Evolutionary conservation across 1,284 basidiomycete genomes (phyloP), one percentile per base, ranked within the genome.

Genomic region (Somion occarium): DNA sequence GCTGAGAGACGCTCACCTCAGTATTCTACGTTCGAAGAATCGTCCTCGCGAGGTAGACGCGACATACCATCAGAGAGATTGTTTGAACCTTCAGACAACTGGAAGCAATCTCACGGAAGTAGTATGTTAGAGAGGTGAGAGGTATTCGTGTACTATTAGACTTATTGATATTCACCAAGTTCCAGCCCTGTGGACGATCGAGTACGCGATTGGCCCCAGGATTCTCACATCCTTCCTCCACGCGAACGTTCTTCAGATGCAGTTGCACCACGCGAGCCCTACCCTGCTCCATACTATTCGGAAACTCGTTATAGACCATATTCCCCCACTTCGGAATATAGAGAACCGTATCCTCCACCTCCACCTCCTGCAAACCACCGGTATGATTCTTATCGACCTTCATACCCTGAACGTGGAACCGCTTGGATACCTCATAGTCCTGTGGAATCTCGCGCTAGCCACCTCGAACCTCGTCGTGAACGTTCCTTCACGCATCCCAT

Each of bases 51-150:
- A 41, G 58, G 64, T 12, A 59, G 65, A 49, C 73, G 72, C 50
- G 76, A 75, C 54, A 67, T 62, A 50, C 62, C 78, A 52, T 72
- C 79, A 22, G 73, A 77, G 53, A 72, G 82, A 54, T 77, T 82
- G 73, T 82, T 87, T 61, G 85, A 88, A 64, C 83, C 85, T 20
- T 85, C 83, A 30, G 80, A 81, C 23, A 67, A 71, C 45, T 88
- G 87, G 87, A 85, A 83, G 62, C 78, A 85, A 56, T 68, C 67
- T 11, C 80, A 80, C 59, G 64, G 58, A 46, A 69, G 73, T 13
- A 44, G 54, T 11, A 45, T 13, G 44, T 46, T n/a, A 51, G 54
- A 60, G 38, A 56, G 53, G 58, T 59, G 26, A 25, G 42, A 44
- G 23, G 41, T 44, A 20, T 24, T 25, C 25, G 20, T 34, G 25